phyloP scores from a whole-genome alignment of 768 basidiomycete genomes.

The Termitomyces sp. region DNA sequence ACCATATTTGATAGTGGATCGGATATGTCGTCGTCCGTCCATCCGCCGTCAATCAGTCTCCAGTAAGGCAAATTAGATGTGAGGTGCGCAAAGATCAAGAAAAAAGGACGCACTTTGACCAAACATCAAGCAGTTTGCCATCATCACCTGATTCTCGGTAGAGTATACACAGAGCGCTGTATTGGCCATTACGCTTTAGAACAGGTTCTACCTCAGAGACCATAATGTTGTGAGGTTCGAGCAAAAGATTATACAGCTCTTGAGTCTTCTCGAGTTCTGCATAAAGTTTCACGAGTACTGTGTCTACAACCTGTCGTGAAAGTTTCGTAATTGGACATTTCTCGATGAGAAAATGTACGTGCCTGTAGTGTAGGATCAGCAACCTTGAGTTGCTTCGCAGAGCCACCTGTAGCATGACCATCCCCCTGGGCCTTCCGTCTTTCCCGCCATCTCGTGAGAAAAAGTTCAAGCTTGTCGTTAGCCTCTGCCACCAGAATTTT shows the following conservation, averaged over 20 bases:
- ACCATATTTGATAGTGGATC: conserved; percentile 63
- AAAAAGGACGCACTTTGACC: conserved; percentile 51
- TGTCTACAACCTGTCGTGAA: conserved; percentile 63
- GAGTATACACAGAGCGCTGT: conserved; percentile 55
- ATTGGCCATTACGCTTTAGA: conserved; percentile 45
- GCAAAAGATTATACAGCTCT: conserved; percentile 56
- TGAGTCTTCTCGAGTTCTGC: conserved; percentile 53
- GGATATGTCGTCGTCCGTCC: conserved; percentile 53
- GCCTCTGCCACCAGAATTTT: conserved; percentile 61
- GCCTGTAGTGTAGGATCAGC: conserved; percentile 12
- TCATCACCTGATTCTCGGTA: conserved; percentile 54
- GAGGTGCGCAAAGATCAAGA: background rate
- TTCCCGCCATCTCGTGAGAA: conserved; percentile 57
- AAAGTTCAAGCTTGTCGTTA: conserved; percentile 66
- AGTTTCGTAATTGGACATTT: background rate
- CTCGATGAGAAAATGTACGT: background rate
- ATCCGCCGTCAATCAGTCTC: conserved; percentile 64
- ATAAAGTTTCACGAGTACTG: conserved; percentile 71
- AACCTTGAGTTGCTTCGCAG: background rate
- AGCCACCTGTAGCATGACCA: conserved; percentile 3
- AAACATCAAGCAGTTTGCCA: conserved; percentile 57
- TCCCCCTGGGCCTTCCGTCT: conserved; percentile 33
- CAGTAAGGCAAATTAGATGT: background rate
- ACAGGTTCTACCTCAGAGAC: conserved; percentile 59
- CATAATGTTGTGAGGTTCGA: conserved; percentile 47